Evolutionary conservation across 306 rosid genomes (phyloP), one percentile per base, ranked within the genome.

Genomic region (Quercus variabilis): DNA sequence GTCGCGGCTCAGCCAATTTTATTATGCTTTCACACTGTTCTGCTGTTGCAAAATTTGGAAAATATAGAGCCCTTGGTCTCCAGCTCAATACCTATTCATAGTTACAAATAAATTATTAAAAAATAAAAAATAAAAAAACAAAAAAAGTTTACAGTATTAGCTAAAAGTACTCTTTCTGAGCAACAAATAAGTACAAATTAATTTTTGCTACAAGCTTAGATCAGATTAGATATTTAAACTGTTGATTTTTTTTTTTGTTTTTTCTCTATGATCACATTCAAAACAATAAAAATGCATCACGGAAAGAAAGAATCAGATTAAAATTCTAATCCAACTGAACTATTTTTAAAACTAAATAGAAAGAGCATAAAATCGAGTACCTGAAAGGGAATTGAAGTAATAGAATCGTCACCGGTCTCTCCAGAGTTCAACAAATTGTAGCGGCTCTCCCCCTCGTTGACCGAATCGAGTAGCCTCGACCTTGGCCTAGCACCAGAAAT

Each of bases 371-470:
- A 84, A 82, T 74, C 17, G 58, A 76, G 60, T 55, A 94, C 99
- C 99, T 95, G 97, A 74, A 89, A 95, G 46, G 98, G 94, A 85
- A 95, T 91, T 55, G 86, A 80, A n/a, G 94, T 85, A 46, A 95
- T 11, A 73, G 90, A 91, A 78, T 86, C 80, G 55, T 93, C 98
- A 18, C 98, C 99, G 41, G 87, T 85, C 55, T 89, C 87, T 78
- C 98, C 99, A 26, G 86, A 35, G 41, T 78, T 71, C 85, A 89
- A 70, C 88, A 81, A 79, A 43, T 54, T 58, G 30, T 76, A 75
- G 77, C 83, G 82, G 31, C 56, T 73, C 41, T 78, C 81, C 31
- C 77, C 81, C n/a, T 84, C 84, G 71, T 70, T 12, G 68, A 78
- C 69, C 81, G 92, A 90, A 59, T 90, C 89, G 62, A 82, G 84